These are phyloP conservation scores for Calonectria pauciramosa DNA, from an alignment of 2,329 filamentous ascomycete genomes.

Conservation along the genomic window DNA sequence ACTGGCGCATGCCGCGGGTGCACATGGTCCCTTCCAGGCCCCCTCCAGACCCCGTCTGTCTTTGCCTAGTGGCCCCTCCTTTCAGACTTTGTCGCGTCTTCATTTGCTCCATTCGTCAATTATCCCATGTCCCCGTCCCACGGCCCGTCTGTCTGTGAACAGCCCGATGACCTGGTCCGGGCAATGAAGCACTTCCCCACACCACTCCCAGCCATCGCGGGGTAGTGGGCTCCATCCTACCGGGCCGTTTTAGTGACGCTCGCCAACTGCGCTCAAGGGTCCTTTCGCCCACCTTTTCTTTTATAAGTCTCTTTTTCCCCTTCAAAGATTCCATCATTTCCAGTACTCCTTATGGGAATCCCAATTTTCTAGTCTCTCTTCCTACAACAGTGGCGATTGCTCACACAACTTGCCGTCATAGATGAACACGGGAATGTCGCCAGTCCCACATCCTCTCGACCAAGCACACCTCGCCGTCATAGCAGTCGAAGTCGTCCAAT, in stretches of 20 bases:
- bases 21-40: slow-evolving; percentile 11
- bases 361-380: background rate
- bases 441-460: slow-evolving; percentile 37
- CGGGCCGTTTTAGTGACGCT: slow-evolving; percentile 38
- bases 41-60: background rate
- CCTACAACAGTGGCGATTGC: slow-evolving; percentile 4
- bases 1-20: slow-evolving; percentile 23
- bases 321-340: slow-evolving; percentile 29
- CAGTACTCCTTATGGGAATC: slow-evolving; percentile 18
- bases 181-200: slow-evolving; percentile 36
- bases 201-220: slow-evolving; percentile 40
- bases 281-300: slow-evolving; percentile 20
- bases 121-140: slow-evolving; percentile 4
- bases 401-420: slow-evolving; percentile 28
- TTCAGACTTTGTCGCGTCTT: background rate
- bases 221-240: slow-evolving; percentile 42
- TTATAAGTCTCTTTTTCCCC: slow-evolving; percentile 35
- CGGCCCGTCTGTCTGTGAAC: slow-evolving; percentile 6
- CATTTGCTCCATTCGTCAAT: slow-evolving; percentile 3
- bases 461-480: slow-evolving; percentile 39
- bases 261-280: slow-evolving; percentile 25
- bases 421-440: slow-evolving; percentile 35
- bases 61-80: background rate
- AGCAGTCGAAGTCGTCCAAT: slow-evolving; percentile 61
- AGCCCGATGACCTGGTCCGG: slow-evolving; percentile 31